Percentiles rank a stretch among this genome's conserved stretches.
Evolutionary conservation across 1,284 basidiomycete genomes (phyloP).

Genomic region (Melampsora americana): DNA sequence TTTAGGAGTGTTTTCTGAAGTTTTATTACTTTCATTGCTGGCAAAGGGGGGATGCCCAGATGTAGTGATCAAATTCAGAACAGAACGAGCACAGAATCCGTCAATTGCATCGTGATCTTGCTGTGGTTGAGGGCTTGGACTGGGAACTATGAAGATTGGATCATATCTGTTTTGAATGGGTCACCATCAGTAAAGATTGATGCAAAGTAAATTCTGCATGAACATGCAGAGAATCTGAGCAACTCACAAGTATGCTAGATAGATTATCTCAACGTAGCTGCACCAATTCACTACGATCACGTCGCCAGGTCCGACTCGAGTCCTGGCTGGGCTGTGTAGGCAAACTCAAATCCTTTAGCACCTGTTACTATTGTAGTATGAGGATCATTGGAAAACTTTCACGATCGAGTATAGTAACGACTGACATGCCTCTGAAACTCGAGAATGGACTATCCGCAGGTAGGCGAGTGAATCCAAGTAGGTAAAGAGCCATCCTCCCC

Average conservation of each 20-base stretch:
- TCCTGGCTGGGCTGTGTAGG: constrained; percentile 10
- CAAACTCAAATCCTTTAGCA: not conserved
- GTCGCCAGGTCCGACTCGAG: constrained; percentile 23
- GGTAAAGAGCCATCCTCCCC: constrained; percentile 28
- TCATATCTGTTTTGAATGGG: constrained; percentile 25
- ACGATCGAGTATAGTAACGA: not conserved
- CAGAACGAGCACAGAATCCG: constrained; percentile 15
- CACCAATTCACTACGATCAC: constrained; percentile 38
- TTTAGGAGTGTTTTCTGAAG: no score
- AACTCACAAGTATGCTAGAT: constrained; percentile 39
- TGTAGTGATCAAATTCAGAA: constrained; percentile 2
- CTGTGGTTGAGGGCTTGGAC: not conserved
- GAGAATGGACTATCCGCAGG: constrained; percentile 36
- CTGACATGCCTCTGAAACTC: constrained; percentile 3
- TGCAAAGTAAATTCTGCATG: not conserved
- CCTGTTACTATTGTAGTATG: not conserved
- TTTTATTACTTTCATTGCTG: not conserved
- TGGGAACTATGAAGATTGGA: constrained; percentile 35
- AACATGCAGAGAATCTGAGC: not conserved
- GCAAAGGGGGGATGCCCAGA: constrained; percentile 20
- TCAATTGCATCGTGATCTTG: not conserved
- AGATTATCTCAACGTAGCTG: constrained; percentile 40
- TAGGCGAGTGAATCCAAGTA: constrained; percentile 23
- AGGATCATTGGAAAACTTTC: not conserved
- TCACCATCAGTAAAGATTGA: not conserved